Evolutionary conservation across 106 monocot genomes (phyloP).

Genomic region (Apostasia ramifera): DNA sequence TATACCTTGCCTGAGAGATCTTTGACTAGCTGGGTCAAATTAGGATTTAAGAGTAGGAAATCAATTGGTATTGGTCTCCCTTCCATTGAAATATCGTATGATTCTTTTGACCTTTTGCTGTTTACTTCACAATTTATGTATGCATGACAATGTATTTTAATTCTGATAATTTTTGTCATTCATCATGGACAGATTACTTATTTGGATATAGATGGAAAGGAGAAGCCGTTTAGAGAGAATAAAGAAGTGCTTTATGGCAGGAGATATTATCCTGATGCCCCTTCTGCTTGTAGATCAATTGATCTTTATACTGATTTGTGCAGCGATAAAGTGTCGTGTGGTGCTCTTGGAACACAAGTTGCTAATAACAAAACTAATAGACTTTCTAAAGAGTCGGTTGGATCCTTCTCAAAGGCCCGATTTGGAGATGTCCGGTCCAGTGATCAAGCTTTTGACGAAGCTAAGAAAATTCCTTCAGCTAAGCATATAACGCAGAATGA

Average conservation of each 20-base stretch:
- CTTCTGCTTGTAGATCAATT: slow-evolving; percentile 45
- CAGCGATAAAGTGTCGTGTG: slow-evolving; percentile 50
- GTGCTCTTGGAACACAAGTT: slow-evolving; percentile 19
- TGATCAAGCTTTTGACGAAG: slow-evolving; percentile 2
- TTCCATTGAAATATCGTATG: neutral
- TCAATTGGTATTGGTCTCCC: neutral
- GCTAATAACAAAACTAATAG: slow-evolving; percentile 16
- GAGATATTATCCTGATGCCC: slow-evolving; percentile 8
- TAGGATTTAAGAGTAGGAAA: neutral
- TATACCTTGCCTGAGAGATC: neutral
- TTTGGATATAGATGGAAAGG: slow-evolving; percentile 17
- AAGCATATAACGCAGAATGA: slow-evolving; percentile 10
- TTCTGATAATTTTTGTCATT: neutral
- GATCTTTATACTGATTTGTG: slow-evolving; percentile 81
- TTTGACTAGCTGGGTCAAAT: neutral
- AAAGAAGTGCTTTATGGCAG: slow-evolving; percentile 2
- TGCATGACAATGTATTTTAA: neutral
- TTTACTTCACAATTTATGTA: neutral
- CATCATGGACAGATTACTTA: slow-evolving; percentile 22
- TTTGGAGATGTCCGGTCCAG: slow-evolving; percentile 8
- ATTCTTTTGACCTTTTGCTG: neutral
- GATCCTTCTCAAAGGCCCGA: slow-evolving; percentile 6
- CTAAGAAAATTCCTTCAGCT: slow-evolving; percentile 3
- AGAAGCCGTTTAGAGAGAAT: slow-evolving; percentile 16
- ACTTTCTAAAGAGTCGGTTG: slow-evolving; percentile 10